Conservation (phyloP, 2,329 filamentous ascomycete genomes). For the Ascochyta fabae region DNA sequence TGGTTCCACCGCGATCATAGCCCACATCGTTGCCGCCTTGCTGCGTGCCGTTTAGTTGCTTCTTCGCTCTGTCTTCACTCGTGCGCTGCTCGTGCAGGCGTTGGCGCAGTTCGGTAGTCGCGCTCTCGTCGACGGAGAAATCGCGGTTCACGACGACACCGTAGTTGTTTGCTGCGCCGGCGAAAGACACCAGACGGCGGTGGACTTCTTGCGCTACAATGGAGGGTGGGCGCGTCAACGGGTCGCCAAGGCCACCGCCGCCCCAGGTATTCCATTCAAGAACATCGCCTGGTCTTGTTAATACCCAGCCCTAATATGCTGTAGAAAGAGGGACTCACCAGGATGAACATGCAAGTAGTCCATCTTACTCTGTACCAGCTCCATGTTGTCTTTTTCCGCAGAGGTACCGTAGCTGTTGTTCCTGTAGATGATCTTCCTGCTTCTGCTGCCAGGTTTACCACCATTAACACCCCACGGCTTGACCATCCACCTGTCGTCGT, state of each 20-base stretch:
- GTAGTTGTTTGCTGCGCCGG: slow-evolving; percentile 54
- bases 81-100: slow-evolving; percentile 38
- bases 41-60: neutral
- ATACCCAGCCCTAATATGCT: neutral
- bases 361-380: slow-evolving; percentile 55
- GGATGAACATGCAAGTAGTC: slow-evolving; percentile 56
- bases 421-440: slow-evolving; percentile 53
- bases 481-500: slow-evolving; percentile 59
- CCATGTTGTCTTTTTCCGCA: slow-evolving; percentile 43
- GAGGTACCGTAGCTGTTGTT: slow-evolving; percentile 48
- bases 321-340: slow-evolving; percentile 23
- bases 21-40: slow-evolving; percentile 19
- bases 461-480: slow-evolving; percentile 59
- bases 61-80: neutral
- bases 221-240: slow-evolving; percentile 52
- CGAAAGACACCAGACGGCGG: slow-evolving; percentile 52
- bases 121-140: slow-evolving; percentile 45
- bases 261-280: slow-evolving; percentile 61
- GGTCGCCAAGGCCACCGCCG: slow-evolving; percentile 57
- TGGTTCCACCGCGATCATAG: slow-evolving; percentile 54
- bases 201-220: slow-evolving; percentile 57
- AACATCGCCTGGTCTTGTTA: slow-evolving; percentile 48
- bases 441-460: slow-evolving; percentile 53
- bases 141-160: slow-evolving; percentile 54
- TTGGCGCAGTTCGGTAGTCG: slow-evolving; percentile 47